Base-by-base conservation (phyloP, 192 early-diverging fungal genomes). In the Rhizophagus sp. region DNA sequence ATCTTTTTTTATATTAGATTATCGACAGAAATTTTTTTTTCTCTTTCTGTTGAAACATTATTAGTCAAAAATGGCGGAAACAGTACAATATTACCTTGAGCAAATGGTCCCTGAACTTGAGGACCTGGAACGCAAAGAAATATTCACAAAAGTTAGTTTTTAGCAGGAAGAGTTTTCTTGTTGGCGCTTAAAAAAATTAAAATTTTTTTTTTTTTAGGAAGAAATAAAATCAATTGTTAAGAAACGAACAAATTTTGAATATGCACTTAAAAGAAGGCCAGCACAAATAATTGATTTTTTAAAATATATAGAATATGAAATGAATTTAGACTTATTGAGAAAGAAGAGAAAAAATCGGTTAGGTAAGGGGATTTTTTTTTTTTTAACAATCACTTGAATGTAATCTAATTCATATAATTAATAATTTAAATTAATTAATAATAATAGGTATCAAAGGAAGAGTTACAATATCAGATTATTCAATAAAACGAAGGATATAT, bases 231-330 rank as follows among this genome's bases (percentile, higher is more conserved):
- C 90, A 4, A 95, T 98, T 44, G 89, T 98, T 49, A 96, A 96
- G 79, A 92, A 93, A 82, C 90, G 97, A 61, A 95, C 95, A 49
- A 91, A 92, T 75, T 95, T 95, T 76, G 97, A 98, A 82, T 97
- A 97, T 79, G 84, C 92, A 5, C 84, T 98, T 47, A 92, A 95
- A 80, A 88, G 96, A 30, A 92, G 94, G 79, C 92, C 94, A 15
- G 83, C 86, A 8, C 85, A 89, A 36, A 88, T 93, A 66, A 85
- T 88, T 13, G 96, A 98, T 71, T 99, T 91, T 83, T 87, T 99
- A 39, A 91, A 94, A 27, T 57, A 96, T 86, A 96, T 98, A 80
- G 94, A 96, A 76, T 99, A 96, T 87, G 98, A 99, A 82, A 94
- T 92, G 85, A 97, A 96, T 84, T 87, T 98, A 71, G 96, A 98